A percentile compares a stretch with the other conserved stretches of the same genome.
Evolutionary conservation across 2,329 filamentous ascomycete genomes (phyloP).

Genomic region (Fusarium domesticum): DNA sequence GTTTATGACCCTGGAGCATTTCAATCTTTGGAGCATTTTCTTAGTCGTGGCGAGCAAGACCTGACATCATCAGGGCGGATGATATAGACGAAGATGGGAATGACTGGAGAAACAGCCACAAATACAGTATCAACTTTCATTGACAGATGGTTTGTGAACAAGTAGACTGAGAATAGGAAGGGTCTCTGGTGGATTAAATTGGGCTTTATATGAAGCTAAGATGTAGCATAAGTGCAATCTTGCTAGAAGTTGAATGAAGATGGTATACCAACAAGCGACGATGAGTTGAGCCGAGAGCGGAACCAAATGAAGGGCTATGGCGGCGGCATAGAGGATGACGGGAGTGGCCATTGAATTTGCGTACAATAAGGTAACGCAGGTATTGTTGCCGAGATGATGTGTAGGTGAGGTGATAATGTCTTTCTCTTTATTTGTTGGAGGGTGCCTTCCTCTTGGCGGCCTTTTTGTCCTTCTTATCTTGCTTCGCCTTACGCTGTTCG

Average conservation of each 20-base stretch:
- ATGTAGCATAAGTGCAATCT: background rate
- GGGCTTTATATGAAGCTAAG: background rate
- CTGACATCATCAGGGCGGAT: background rate
- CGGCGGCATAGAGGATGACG: too few relatives aligned
- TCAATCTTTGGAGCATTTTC: background rate
- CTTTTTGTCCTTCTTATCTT: slow-evolving; percentile 42
- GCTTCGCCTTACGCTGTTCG: slow-evolving; percentile 56
- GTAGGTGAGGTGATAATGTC: background rate
- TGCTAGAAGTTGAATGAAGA: background rate
- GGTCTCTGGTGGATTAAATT: background rate
- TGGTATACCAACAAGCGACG: background rate
- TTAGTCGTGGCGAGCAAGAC: background rate
- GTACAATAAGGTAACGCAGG: background rate
- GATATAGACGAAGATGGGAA: too few relatives aligned
- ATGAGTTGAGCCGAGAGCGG: background rate
- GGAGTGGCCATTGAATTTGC: too few relatives aligned
- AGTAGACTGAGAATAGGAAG: background rate
- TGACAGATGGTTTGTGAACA: background rate
- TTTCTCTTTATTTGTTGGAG: slow-evolving; percentile 2
- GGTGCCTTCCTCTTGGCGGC: slow-evolving; percentile 28
- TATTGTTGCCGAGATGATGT: background rate
- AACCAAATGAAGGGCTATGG: background rate
- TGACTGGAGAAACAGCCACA: too few relatives aligned
- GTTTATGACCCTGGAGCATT: background rate
- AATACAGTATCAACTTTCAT: too few relatives aligned